Evolutionary conservation across 2,329 filamentous ascomycete genomes (phyloP).

Genomic region (Alternaria sp.): DNA sequence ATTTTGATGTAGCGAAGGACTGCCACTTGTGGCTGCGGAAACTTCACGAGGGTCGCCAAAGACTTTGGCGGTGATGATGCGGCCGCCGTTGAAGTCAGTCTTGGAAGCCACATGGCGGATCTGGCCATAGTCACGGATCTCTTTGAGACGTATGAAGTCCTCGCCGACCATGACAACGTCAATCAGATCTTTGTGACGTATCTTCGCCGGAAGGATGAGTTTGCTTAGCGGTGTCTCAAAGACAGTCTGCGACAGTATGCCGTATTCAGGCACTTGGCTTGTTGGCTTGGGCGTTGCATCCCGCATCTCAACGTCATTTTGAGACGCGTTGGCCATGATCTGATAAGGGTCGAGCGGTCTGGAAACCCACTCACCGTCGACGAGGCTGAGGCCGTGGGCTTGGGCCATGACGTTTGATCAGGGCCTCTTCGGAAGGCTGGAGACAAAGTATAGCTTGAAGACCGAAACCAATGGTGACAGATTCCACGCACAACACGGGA

Average conservation of each 20-base stretch:
- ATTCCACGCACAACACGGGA: conserved; percentile 6
- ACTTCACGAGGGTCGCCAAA: conserved; percentile 61
- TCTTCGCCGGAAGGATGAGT: conserved; percentile 78
- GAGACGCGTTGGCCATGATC: conserved; percentile 47
- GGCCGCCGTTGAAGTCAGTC: conserved; percentile 72
- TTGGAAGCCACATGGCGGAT: conserved; percentile 80
- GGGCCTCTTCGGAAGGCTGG: neutral
- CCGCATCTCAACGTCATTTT: conserved; percentile 34
- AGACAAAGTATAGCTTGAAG: neutral
- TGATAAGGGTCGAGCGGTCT: conserved; percentile 50
- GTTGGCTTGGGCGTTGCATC: conserved; percentile 36
- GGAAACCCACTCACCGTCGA: conserved; percentile 45
- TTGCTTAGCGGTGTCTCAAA: conserved; percentile 76
- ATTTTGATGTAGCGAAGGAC: conserved; percentile 25
- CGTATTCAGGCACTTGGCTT: conserved; percentile 62
- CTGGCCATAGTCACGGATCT: conserved; percentile 72
- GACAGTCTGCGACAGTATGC: conserved; percentile 79
- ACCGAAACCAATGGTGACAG: conserved; percentile 5
- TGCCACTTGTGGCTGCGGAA: conserved; percentile 22
- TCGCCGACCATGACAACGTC: conserved; percentile 90
- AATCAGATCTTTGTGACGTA: conserved; percentile 73
- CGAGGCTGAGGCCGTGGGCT: conserved; percentile 34
- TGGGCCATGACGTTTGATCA: conserved; percentile 31
- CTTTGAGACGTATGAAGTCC: conserved; percentile 79
- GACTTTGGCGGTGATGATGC: conserved; percentile 79